Base-by-base conservation (phyloP, 768 basidiomycete species). In the Cystofilobasidium macerans region DNA sequence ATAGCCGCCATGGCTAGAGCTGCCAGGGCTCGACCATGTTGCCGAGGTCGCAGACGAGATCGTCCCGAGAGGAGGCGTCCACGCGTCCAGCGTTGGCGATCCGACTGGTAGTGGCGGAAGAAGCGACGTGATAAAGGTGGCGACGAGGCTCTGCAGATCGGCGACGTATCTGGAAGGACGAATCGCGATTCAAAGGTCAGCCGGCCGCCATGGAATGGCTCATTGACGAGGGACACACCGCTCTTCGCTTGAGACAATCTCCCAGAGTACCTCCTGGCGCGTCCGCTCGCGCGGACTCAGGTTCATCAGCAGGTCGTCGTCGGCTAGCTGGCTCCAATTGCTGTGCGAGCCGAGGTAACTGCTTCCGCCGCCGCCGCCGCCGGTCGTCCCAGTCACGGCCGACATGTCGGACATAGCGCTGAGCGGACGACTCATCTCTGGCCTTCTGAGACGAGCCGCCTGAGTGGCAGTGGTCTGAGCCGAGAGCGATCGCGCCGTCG, bases 221-320 rank as follows among this genome's bases (percentile, higher is more conserved):
- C n/a, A n/a, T n/a, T 36, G 38, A 20, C 14, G n/a, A 65, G 62
- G 30, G 58, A 77, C 83, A 59, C 72, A 89, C 89, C 92, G 84
- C 76, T 97, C 91, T 78, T 97, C 93, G 70, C 89, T 91, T 35
- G 88, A 86, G 57, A 97, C 91, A 70, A 97, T 97, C 79, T 97
- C 93, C 80, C 90, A 95, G 32, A 97, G 77, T 8, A 97, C 93
- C 78, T 97, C 93, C 76, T 97, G 93, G 61, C 93, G 83, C 43
- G 93, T 95, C 65, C 93, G 84, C 75, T 97, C 93, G 68, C 89
- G 84, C 53, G 89, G 85, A n/a, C 91, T 89, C 40, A 97, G 80
- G 73, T 97, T 90, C 53, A 86, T 85, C 24, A 97, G 88, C 48
- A 97, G 83, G 76, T 97, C 93, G 64, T 89, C 90, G 75, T 93